These are phyloP conservation scores for Fusarium sp. DNA, from an alignment of 2,329 filamentous ascomycete species.

Conservation along the genomic window DNA sequence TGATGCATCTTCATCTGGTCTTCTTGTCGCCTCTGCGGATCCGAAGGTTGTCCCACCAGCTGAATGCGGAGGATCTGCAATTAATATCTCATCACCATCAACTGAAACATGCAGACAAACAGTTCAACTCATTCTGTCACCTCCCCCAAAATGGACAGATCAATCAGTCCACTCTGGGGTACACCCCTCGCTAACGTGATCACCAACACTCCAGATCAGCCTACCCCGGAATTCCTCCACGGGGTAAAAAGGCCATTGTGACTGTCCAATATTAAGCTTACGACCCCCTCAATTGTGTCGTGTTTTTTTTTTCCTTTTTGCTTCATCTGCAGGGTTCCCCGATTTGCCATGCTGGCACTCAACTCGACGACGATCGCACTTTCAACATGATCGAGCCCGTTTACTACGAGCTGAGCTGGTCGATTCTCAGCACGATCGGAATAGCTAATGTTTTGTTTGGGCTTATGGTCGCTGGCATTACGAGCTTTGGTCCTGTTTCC, in stretches of 20 bases:
- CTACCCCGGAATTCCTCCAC: slow-evolving; percentile 30
- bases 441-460: slow-evolving; percentile 56
- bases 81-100: background rate
- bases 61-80: background rate
- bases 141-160: background rate
- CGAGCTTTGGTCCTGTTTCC: slow-evolving; percentile 53
- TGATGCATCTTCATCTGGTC: background rate
- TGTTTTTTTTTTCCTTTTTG: background rate
- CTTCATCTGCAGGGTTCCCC: slow-evolving; percentile 3
- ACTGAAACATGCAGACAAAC: background rate
- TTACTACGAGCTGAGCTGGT: slow-evolving; percentile 60
- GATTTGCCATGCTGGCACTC: slow-evolving; percentile 9
- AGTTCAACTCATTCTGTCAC: slow-evolving; percentile 1
- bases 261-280: slow-evolving; percentile 12
- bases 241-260: slow-evolving; percentile 3
- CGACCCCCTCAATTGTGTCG: slow-evolving; percentile 1
- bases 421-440: slow-evolving; percentile 60
- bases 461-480: slow-evolving; percentile 55
- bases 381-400: slow-evolving; percentile 30
- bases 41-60: background rate
- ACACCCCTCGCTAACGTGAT: slow-evolving; percentile 19
- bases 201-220: slow-evolving; percentile 23
- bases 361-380: slow-evolving; percentile 4
- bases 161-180: slow-evolving; percentile 31
- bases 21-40: background rate